These are phyloP conservation scores for Calycina herbarum DNA, from an alignment of 2,329 filamentous ascomycete species.

Conservation along the genomic window DNA sequence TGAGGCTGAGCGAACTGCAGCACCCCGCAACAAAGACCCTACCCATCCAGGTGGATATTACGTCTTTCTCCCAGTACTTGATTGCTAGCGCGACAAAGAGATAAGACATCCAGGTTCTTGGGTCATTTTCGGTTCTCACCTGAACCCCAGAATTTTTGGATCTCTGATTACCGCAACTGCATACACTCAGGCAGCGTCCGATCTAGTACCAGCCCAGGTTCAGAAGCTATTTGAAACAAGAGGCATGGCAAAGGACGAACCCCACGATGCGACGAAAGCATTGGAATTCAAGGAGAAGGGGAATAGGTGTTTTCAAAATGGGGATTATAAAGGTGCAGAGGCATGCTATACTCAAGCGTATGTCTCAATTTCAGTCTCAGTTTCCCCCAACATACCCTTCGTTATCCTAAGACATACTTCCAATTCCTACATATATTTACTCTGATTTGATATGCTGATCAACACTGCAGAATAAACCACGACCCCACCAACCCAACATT, in stretches of 20 bases:
- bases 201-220: too few relatives aligned
- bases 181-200: too few relatives aligned
- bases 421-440: not conserved
- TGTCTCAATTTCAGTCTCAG: constrained; percentile 32
- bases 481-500: constrained; percentile 76
- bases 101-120: too few relatives aligned
- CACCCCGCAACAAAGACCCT: constrained; percentile 11
- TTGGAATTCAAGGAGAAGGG: constrained; percentile 36
- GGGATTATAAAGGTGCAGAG: constrained; percentile 67
- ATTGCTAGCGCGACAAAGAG: not conserved
- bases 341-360: constrained; percentile 71
- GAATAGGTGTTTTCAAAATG: constrained; percentile 58
- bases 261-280: constrained; percentile 23
- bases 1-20: constrained; percentile 6
- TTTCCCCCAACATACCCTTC: not conserved
- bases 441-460: too few relatives aligned
- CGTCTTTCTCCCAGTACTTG: not conserved
- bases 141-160: too few relatives aligned
- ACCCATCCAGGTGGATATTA: not conserved
- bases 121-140: too few relatives aligned
- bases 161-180: too few relatives aligned
- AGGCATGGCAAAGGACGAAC: constrained; percentile 30
- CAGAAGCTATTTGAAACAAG: not conserved
- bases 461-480: constrained; percentile 63
- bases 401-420: not conserved